phyloP scores from a whole-genome alignment of 345 rosid genomes.

The Erodium maritimum region DNA sequence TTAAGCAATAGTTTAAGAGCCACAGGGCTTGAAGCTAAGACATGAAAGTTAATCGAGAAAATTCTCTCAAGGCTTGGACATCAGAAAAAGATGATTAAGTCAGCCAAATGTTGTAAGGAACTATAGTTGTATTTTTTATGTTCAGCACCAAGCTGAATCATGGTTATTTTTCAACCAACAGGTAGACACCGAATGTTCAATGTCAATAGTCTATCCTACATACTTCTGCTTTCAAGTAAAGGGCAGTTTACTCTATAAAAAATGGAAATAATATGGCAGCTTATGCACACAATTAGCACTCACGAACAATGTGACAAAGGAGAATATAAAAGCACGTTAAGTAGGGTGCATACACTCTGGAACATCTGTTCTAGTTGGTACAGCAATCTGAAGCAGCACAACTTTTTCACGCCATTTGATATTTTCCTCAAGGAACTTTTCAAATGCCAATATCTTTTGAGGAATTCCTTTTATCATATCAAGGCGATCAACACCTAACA shows the following conservation, averaged over 20 bases:
- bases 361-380: slow-evolving; percentile 99
- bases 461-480: slow-evolving; percentile 99
- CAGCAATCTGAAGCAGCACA: slow-evolving; percentile 94
- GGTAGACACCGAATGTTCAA: neutral
- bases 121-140: neutral
- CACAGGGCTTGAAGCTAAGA: neutral
- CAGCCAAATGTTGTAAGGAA: neutral
- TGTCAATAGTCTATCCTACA: neutral
- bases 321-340: slow-evolving; percentile 8
- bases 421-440: slow-evolving; percentile 97
- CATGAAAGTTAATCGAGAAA: neutral
- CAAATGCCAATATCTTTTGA: slow-evolving; percentile 95
- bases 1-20: neutral
- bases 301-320: neutral
- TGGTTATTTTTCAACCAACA: no score
- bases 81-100: neutral
- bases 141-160: neutral
- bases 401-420: slow-evolving; percentile 91
- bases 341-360: slow-evolving; percentile 70
- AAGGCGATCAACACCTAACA: slow-evolving; percentile 98
- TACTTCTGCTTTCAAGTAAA: neutral
- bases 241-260: neutral
- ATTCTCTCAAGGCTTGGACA: no score
- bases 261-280: neutral
- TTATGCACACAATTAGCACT: neutral